These are phyloP conservation scores for Pythium apleroticum DNA, from an alignment of 352 stramenopile genomes.

Conservation along the genomic window DNA sequence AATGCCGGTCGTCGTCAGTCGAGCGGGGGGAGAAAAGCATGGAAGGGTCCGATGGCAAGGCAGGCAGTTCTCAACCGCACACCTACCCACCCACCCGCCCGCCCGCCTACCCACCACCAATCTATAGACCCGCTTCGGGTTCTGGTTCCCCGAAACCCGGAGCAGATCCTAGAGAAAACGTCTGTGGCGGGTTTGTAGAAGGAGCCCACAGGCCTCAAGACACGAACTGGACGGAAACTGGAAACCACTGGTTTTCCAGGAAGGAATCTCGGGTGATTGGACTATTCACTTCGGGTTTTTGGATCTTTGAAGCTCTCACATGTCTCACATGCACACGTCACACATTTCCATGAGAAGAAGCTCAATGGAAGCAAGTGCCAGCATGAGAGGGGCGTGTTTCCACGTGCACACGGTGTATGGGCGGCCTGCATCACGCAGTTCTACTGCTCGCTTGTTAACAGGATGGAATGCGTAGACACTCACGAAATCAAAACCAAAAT, in stretches of 20 bases:
- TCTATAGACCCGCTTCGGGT: conserved; percentile 1
- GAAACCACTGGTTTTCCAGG: conserved; percentile 2
- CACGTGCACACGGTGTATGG: too few species aligned
- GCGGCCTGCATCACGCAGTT: too few species aligned
- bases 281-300: conserved; percentile 4
- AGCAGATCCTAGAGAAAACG: background rate
- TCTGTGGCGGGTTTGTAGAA: conserved; percentile 2
- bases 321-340: conserved; percentile 1
- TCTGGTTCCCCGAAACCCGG: background rate
- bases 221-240: background rate
- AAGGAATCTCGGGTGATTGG: background rate
- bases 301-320: background rate
- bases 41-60: background rate
- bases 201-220: background rate
- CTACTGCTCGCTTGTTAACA: too few species aligned
- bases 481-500: background rate
- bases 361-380: background rate
- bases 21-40: conserved; percentile 12
- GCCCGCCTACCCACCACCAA: conserved; percentile 1
- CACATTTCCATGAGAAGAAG: background rate
- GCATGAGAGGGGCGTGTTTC: too few species aligned
- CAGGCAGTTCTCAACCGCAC: conserved; percentile 7
- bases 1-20: conserved; percentile 14
- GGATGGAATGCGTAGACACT: too few species aligned
- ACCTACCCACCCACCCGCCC: conserved; percentile 12